phyloP scores from a whole-genome alignment of 345 rosid species.

The Erucastrum elatum region DNA sequence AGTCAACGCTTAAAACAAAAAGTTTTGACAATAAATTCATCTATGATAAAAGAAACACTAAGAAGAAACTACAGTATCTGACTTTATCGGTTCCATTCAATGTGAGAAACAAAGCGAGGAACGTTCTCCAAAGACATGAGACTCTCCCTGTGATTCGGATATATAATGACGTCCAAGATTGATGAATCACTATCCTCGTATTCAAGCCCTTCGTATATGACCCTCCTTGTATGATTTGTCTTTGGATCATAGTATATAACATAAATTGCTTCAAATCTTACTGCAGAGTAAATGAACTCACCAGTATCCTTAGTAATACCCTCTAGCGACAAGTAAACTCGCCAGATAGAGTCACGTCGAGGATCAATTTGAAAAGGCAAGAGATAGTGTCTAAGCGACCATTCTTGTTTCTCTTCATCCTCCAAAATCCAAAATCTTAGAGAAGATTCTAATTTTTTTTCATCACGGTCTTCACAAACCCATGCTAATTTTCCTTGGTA shows the following conservation, averaged over 20 bases:
- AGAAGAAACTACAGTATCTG: neutral
- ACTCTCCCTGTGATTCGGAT: neutral
- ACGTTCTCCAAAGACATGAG: neutral
- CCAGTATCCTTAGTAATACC: conserved; percentile 5
- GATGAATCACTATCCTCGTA: neutral
- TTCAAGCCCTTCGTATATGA: neutral
- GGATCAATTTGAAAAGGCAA: neutral
- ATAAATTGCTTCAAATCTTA: neutral
- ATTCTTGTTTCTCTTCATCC: conserved; percentile 22
- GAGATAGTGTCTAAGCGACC: conserved; percentile 1
- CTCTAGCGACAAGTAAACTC: neutral
- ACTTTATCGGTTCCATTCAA: neutral
- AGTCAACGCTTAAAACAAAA: neutral
- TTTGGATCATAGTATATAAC: conserved; percentile 12
- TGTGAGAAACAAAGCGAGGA: neutral
- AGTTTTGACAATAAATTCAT: too few relatives aligned
- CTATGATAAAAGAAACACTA: neutral
- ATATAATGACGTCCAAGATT: neutral
- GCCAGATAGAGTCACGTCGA: neutral
- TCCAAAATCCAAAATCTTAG: conserved; percentile 24
- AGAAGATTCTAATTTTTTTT: neutral
- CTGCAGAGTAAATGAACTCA: neutral
- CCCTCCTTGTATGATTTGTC: conserved; percentile 13
- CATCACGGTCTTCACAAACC: neutral
- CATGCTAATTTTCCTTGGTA: conserved; percentile 23